Base-by-base conservation (phyloP, 257 asterid species). In the Nemophila menziesii region DNA sequence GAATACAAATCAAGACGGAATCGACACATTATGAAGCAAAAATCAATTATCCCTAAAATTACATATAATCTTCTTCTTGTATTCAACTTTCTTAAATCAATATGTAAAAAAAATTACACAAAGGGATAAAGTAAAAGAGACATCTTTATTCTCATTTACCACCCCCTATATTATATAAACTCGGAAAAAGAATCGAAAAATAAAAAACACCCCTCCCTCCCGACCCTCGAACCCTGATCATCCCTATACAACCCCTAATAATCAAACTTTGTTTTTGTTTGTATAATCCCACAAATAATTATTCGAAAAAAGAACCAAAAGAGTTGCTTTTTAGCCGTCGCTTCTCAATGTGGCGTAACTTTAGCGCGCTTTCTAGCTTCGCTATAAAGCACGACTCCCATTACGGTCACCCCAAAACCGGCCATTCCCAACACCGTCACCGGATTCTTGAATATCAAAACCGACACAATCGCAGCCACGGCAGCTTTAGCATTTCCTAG, bases 401-500 rank as follows among this genome's bases (percentile, higher is more conserved):
- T 85, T 36, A 90, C 39, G 4, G 98, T 90, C 34, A 79, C 66
- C 2, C 69, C 94, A 44, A 90, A 90, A 11, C 98, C 98, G 14
- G 78, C 55, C 70, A 90, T 74, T 59, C 98, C 98, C 96, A 90
- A 80, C 57, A 64, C 82, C 0, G 92, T 90, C 54, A 90, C 98
- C 49, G 98, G 96, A 43, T 90, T 90, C 63, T 77, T 72, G 50
- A 90, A 90, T 45, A 90, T 85, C 92, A 85, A 58, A 8, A 90
- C 94, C 3, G 98, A 90, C 18, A 90, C 98, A 0, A 85, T 73
- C 0, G 98, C 98, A 0, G 98, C 98, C 39, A 79, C 94, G 0
- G 96, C 98, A 3, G 98, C 98, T 70, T 90, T 90, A 11, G 96
- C 98, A 38, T 90, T 90, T 5, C 98, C 98, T 73, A 89, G 44